Evolutionary conservation across 345 rosid species (phyloP).

Genomic region (Syzygium aqueum): DNA sequence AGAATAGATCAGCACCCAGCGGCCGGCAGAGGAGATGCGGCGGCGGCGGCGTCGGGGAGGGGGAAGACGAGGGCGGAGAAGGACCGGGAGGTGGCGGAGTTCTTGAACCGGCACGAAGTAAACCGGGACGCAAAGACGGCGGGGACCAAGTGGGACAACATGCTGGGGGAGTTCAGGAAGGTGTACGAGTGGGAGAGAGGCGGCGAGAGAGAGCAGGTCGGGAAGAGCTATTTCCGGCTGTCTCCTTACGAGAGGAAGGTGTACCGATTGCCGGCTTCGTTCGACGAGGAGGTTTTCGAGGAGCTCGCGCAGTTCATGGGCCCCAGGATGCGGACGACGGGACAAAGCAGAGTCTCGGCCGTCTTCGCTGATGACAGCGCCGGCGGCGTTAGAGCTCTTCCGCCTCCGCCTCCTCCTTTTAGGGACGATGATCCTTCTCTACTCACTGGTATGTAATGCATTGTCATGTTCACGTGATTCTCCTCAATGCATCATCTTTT

Average conservation of each 20-base stretch:
- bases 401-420: slow-evolving; percentile 55
- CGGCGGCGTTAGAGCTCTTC: slow-evolving; percentile 27
- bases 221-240: slow-evolving; percentile 91
- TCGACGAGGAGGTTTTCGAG: slow-evolving; percentile 92
- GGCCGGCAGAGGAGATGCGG: slow-evolving; percentile 16
- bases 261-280: slow-evolving; percentile 86
- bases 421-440: slow-evolving; percentile 42
- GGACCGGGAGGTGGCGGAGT: slow-evolving; percentile 93
- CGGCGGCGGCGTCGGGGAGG: slow-evolving; percentile 24
- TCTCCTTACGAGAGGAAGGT: slow-evolving; percentile 90
- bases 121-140: slow-evolving; percentile 91
- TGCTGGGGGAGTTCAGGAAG: slow-evolving; percentile 95
- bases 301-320: slow-evolving; percentile 95
- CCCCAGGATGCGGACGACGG: slow-evolving; percentile 58
- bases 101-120: slow-evolving; percentile 63
- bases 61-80: slow-evolving; percentile 93
- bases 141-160: slow-evolving; percentile 98
- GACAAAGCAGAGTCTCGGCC: slow-evolving; percentile 20
- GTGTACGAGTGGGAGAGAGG: slow-evolving; percentile 96
- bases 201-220: slow-evolving; percentile 55
- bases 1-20: neutral
- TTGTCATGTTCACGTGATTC: neutral
- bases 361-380: slow-evolving; percentile 12
- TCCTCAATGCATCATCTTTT: neutral
- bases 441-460: slow-evolving; percentile 24